Evolutionary conservation across 345 rosid species (phyloP).

Genomic region (Rhizophora mangle): DNA sequence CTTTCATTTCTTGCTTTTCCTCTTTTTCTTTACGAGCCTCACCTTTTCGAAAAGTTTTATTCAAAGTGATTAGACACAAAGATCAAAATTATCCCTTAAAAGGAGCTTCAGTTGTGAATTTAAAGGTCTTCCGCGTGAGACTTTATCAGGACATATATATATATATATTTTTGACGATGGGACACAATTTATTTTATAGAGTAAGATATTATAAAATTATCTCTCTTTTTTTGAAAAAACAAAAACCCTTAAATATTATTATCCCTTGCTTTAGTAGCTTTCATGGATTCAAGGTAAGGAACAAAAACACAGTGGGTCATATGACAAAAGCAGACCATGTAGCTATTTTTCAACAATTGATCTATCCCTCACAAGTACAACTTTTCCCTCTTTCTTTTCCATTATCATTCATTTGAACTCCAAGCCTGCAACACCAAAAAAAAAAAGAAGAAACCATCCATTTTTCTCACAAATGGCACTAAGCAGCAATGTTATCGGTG

Average conservation of each 20-base stretch:
- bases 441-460: not conserved
- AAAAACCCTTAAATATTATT: not conserved
- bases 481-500: constrained; percentile 77
- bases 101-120: too few relatives aligned
- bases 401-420: not conserved
- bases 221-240: too few relatives aligned
- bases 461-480: constrained; percentile 47
- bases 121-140: too few relatives aligned
- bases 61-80: constrained; percentile 14
- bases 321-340: constrained; percentile 3
- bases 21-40: constrained; percentile 18
- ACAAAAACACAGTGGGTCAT: constrained; percentile 15
- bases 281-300: constrained; percentile 34
- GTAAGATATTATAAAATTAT: too few relatives aligned
- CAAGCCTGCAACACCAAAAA: not conserved
- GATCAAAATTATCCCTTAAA: constrained; percentile 4
- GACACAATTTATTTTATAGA: too few relatives aligned
- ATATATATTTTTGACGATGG: too few relatives aligned
- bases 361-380: not conserved
- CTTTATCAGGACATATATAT: too few relatives aligned
- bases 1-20: constrained; percentile 2
- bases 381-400: not conserved
- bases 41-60: constrained; percentile 34
- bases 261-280: constrained; percentile 23
- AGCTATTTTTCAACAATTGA: not conserved